These are phyloP conservation scores for Penicillium occitanis DNA, from an alignment of 2,329 filamentous ascomycete species.

Conservation along the genomic window DNA sequence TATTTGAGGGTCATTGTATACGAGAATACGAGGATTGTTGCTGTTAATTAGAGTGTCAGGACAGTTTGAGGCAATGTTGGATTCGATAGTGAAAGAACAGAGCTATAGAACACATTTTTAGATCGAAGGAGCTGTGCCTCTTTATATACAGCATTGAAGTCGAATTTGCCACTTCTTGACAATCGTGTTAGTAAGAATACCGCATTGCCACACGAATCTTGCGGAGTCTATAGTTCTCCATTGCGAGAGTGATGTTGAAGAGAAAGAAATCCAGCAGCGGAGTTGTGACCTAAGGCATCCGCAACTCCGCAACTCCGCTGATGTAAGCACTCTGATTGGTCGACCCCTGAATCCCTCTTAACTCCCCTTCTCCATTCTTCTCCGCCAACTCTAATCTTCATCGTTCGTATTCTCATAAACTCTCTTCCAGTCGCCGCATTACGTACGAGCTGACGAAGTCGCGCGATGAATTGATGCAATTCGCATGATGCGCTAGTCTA, in stretches of 20 bases:
- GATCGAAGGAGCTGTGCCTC: not conserved
- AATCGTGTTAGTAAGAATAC: slow-evolving; percentile 7
- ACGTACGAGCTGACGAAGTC: not conserved
- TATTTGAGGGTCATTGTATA: slow-evolving; percentile 36
- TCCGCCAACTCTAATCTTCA: not conserved
- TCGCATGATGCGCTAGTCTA: not conserved
- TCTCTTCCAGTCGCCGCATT: not conserved
- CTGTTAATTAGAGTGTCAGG: not conserved
- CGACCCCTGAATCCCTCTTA: not conserved
- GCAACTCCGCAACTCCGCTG: slow-evolving; percentile 12
- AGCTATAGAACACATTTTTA: not conserved
- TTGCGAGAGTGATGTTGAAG: too few species aligned
- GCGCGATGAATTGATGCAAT: not conserved
- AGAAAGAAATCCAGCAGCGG: not conserved
- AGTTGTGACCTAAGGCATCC: not conserved
- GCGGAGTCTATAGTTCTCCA: not conserved
- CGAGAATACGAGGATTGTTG: not conserved
- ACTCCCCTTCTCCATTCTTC: not conserved
- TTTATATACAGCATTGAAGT: not conserved
- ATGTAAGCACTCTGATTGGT: slow-evolving; percentile 6
- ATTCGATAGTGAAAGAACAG: not conserved
- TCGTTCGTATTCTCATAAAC: not conserved
- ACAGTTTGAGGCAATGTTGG: not conserved
- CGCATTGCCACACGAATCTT: not conserved
- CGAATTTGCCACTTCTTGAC: not conserved